Base-by-base conservation (phyloP, 345 rosid species). In the Syzygium grande region DNA sequence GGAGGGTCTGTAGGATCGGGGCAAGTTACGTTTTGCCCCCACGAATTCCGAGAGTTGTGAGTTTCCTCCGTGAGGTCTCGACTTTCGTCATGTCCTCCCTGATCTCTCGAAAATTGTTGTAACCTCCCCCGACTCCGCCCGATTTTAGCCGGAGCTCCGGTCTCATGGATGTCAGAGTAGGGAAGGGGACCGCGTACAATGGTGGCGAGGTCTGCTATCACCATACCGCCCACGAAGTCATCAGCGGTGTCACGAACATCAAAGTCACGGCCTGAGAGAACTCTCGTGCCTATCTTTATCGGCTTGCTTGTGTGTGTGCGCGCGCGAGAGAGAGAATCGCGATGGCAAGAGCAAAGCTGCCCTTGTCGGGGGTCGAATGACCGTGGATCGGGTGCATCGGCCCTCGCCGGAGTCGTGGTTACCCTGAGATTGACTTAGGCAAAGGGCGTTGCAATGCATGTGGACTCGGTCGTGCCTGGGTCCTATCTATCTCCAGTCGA, bases 271-370 rank as follows among this genome's bases (percentile, higher is more conserved):
- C 41, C n/a, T 1, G 78, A 65, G 78, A 65, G 22, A 65, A 65
- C 22, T 65, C 41, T 65, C 78, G 11, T 16, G 78, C 41, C 41
- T 65, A 15, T 65, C 78, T 65, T 30, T 30, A 30, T 65, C 22
- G 78, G 41, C 30, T 29, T 4, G 21, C 41, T 29, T 3, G 34
- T 0, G 21, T 7, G 41, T 0, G 41, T 0, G 41, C 15, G 41
- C 0, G 41, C 0, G 21, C 3, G 34, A 63, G 73, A 65, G 77
- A 65, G 41, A 34, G 46, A 68, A 19, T 34, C 25, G 14, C 25
- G 49, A 34, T 12, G 11, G 46, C 46, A 34, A 68, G 79, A 46
- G 46, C 23, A 8, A 68, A 34, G 22, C 46, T 68, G 25, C 46
- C 25, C 80, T 73, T 38, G 25, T 2, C 13, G 4, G 46, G 25